These are phyloP conservation scores for Cystobasidium slooffiae DNA, from an alignment of 1,284 basidiomycete genomes.

Conservation along the genomic window DNA sequence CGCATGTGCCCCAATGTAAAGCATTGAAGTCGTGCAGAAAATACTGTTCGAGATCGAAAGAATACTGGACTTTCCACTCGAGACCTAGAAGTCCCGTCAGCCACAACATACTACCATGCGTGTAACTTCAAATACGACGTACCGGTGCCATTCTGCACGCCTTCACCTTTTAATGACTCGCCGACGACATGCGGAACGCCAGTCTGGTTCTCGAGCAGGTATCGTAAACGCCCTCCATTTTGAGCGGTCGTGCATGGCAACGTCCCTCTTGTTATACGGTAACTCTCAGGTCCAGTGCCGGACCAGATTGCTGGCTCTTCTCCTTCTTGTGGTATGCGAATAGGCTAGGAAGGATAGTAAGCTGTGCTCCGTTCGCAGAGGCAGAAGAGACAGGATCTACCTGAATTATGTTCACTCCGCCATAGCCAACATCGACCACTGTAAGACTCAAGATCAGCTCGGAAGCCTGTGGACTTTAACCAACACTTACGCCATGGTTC, in stretches of 20 bases:
- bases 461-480: not conserved
- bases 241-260: not conserved
- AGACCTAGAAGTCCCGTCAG: not conserved
- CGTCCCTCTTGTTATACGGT: not conserved
- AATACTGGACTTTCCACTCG: constrained; percentile 31
- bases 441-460: not conserved
- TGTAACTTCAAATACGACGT: not conserved
- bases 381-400: not conserved
- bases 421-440: constrained; percentile 28
- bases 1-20: constrained; percentile 24
- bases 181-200: not conserved
- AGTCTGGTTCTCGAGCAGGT: constrained; percentile 12
- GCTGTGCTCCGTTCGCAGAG: not conserved
- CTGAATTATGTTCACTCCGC: constrained; percentile 24
- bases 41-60: constrained; percentile 22
- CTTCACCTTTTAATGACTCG: constrained; percentile 3
- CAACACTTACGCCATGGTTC: constrained; percentile 1
- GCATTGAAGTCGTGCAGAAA: constrained; percentile 23
- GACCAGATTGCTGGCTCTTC: not conserved
- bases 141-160: constrained; percentile 12
- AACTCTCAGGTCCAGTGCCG: constrained; percentile 19
- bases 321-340: constrained; percentile 6
- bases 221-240: not conserved
- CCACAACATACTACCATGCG: not conserved
- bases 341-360: not conserved